Base-by-base conservation (phyloP, 1,139 yeast species). In the Pneumocystis sp. region DNA sequence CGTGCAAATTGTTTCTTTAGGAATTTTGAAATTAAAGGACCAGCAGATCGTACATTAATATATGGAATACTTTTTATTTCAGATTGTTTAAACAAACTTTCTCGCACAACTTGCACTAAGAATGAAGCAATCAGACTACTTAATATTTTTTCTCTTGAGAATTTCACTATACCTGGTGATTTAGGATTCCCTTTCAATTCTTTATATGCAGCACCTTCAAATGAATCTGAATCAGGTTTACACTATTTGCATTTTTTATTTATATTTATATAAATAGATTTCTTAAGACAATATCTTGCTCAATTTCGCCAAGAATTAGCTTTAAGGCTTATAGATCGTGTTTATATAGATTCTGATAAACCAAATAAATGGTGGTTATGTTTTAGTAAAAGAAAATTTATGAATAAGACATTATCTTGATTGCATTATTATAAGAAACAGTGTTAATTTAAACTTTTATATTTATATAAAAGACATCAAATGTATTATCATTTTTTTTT, bases 261-360 rank as follows among this genome's bases (percentile, higher is more conserved):
- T 34, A 19, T 35, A 4, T 29, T 39, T 5, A 39, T 4, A 12
- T 45, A n/a, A 29, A n/a, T 63, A 35, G 95, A 91, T 65, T 78
- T 89, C 66, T 81, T 95, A 74, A 83, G 95, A 71, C 80, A 83
- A 40, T 93, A 93, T 74, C 80, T 93, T 70, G 85, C 85, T 70
- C 98, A 93, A 75, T 90, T 95, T 77, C 85, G 99, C 77, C 98
- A 93, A 77, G 97, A 93, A 75, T 80, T 91, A 74, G 89, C 96
- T 31, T 82, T 83, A 70, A 81, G 98, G 69, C 82, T 93, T 73
- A 80, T 93, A 71, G 83, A 81, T 70, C 81, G 91, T 73, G 79
- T 93, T 62, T 93, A 89, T 75, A 21, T 40, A 34, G 59, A 63
- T 19, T 78, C 75, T 12, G 85, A 82, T 39, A 72, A 67, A 50